Evolutionary conservation across 2,329 filamentous ascomycete genomes (phyloP).

Genomic region (Penicillium sp.): DNA sequence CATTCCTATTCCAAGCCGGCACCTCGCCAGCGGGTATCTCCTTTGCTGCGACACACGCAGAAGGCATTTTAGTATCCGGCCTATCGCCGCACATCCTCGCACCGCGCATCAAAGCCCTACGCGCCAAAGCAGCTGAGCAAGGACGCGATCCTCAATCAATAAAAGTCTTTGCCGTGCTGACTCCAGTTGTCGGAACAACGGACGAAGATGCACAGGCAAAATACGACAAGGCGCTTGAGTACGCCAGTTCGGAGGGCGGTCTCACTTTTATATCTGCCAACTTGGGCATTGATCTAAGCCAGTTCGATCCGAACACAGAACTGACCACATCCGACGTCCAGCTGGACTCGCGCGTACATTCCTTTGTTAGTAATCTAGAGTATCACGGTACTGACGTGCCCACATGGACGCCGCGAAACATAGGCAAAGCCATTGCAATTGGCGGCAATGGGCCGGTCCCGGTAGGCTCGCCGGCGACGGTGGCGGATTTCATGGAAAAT

Average conservation of each 20-base stretch:
- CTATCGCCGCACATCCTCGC: constrained; percentile 60
- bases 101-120: constrained; percentile 60
- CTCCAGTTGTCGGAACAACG: constrained; percentile 61
- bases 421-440: constrained; percentile 46
- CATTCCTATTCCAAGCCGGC: constrained; percentile 66
- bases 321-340: too few relatives aligned
- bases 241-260: too few relatives aligned
- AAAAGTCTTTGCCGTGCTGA: constrained; percentile 65
- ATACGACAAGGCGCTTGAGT: too few relatives aligned
- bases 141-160: constrained; percentile 59
- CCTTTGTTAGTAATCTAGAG: too few relatives aligned
- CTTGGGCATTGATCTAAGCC: too few relatives aligned
- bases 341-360: too few relatives aligned
- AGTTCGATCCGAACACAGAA: too few relatives aligned
- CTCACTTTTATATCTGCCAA: too few relatives aligned
- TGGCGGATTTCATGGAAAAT: constrained; percentile 47
- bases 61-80: constrained; percentile 66
- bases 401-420: constrained; percentile 43
- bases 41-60: constrained; percentile 67
- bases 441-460: constrained; percentile 48
- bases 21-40: constrained; percentile 62
- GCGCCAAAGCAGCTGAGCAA: constrained; percentile 50
- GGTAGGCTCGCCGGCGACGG: constrained; percentile 44
- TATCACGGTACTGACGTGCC: too few relatives aligned
- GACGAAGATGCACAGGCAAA: constrained; percentile 64